These are phyloP conservation scores for Huiozyma sinensis DNA, from an alignment of 805 yeast species.

Conservation along the genomic window DNA sequence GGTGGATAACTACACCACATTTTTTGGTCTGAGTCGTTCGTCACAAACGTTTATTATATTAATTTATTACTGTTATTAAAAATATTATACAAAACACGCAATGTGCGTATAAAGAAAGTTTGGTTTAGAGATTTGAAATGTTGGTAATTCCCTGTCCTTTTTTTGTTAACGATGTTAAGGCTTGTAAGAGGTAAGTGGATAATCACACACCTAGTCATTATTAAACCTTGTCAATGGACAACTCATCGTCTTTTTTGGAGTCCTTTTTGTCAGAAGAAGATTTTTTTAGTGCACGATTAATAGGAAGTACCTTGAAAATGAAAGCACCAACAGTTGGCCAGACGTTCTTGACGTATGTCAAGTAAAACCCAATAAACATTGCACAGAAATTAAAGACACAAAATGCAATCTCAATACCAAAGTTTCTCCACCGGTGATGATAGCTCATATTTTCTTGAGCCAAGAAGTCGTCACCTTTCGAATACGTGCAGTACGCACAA, in stretches of 20 bases:
- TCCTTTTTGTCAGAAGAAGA: background rate
- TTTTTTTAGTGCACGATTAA: background rate
- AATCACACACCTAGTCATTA: background rate
- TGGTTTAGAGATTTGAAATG: no score
- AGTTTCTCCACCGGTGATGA: slow-evolving; percentile 45
- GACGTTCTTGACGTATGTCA: slow-evolving; percentile 12
- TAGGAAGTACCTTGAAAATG: slow-evolving; percentile 3
- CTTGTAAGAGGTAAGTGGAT: no score
- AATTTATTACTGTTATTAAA: no score
- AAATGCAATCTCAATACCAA: slow-evolving; percentile 47
- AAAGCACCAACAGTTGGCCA: slow-evolving; percentile 12
- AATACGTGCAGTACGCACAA: slow-evolving; percentile 34
- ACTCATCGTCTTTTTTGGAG: background rate
- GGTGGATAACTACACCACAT: no score
- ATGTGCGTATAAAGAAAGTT: no score
- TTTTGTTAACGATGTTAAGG: no score
- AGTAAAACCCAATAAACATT: slow-evolving; percentile 19
- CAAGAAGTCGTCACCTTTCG: slow-evolving; percentile 32
- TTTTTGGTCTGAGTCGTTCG: no score
- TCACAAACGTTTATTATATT: no score
- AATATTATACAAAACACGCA: no score
- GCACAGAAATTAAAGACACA: slow-evolving; percentile 37
- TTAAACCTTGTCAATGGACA: background rate
- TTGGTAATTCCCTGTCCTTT: no score
- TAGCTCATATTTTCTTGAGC: slow-evolving; percentile 33